Conservation (phyloP, 768 basidiomycete genomes). For the Pisolithus sp. region DNA sequence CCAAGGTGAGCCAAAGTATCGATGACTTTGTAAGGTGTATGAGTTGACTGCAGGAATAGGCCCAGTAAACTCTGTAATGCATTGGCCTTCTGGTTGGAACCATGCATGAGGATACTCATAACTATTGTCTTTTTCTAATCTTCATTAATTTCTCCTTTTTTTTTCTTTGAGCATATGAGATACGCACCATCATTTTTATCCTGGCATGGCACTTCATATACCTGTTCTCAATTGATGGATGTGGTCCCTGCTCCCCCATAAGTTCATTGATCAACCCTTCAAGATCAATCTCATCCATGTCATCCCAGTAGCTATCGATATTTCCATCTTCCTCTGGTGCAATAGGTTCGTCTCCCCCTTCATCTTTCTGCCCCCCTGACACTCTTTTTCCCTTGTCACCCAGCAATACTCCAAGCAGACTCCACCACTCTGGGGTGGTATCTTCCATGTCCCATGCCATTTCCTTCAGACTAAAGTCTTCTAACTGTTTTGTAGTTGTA, state of each 20-base stretch:
- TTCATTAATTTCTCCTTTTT: not conserved
- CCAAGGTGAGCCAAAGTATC: constrained; percentile 22
- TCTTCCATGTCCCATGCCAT: too few species aligned
- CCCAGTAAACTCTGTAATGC: constrained; percentile 19
- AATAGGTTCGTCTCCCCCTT: not conserved
- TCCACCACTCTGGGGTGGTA: too few species aligned
- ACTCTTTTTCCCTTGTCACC: too few species aligned
- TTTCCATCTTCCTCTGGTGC: not conserved
- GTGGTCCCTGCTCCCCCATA: not conserved
- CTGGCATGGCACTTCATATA: not conserved
- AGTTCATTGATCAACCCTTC: not conserved
- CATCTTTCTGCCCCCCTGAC: too few species aligned
- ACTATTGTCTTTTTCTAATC: constrained; percentile 9
- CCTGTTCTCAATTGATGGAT: not conserved
- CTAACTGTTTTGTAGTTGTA: too few species aligned
- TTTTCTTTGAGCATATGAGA: too few species aligned
- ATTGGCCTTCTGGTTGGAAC: constrained; percentile 26
- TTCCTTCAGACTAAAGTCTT: too few species aligned
- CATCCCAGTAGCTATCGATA: constrained; percentile 2
- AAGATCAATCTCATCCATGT: constrained; percentile 3
- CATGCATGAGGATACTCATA: constrained; percentile 14
- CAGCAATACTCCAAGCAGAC: too few species aligned
- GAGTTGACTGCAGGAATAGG: constrained; percentile 23
- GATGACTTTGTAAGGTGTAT: constrained; percentile 21
- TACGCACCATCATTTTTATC: not conserved